phyloP scores from a whole-genome alignment of 2,329 filamentous ascomycete genomes.

The Aspergillus fructus region DNA sequence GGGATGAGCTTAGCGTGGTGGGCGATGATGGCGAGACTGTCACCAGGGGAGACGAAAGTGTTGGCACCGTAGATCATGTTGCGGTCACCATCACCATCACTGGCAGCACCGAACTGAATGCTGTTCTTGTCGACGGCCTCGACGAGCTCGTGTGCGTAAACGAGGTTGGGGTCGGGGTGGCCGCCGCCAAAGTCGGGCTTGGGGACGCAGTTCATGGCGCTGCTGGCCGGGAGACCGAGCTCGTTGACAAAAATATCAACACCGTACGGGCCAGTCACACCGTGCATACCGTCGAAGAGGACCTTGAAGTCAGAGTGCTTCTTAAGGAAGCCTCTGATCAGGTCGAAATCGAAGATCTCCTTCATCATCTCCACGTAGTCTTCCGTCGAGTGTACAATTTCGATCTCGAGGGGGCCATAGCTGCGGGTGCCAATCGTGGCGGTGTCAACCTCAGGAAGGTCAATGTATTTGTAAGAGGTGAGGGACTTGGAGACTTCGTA shows the following conservation, averaged over 20 bases:
- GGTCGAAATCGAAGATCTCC: slow-evolving; percentile 95
- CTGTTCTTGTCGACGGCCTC: slow-evolving; percentile 87
- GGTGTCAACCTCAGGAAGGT: slow-evolving; percentile 84
- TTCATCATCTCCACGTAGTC: slow-evolving; percentile 96
- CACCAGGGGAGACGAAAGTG: slow-evolving; percentile 92
- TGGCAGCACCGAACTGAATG: slow-evolving; percentile 94
- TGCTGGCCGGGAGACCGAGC: slow-evolving; percentile 73
- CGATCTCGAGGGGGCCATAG: slow-evolving; percentile 85
- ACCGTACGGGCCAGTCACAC: slow-evolving; percentile 94
- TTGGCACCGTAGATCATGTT: slow-evolving; percentile 99
- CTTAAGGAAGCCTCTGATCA: slow-evolving; percentile 92
- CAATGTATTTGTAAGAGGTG: slow-evolving; percentile 86
- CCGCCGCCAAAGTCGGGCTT: slow-evolving; percentile 95
- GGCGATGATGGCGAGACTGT: slow-evolving; percentile 96
- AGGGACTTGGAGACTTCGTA: slow-evolving; percentile 87
- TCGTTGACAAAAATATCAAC: slow-evolving; percentile 93
- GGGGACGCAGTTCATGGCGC: slow-evolving; percentile 88
- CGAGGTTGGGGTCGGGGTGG: slow-evolving; percentile 96
- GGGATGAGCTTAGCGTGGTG: slow-evolving; percentile 96
- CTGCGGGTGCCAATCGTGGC: slow-evolving; percentile 76
- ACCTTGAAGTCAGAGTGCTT: slow-evolving; percentile 91
- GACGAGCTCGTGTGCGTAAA: slow-evolving; percentile 92
- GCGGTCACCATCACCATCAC: slow-evolving; percentile 94
- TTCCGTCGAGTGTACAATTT: slow-evolving; percentile 87
- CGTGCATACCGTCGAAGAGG: slow-evolving; percentile 89